Evolutionary conservation across 1,284 basidiomycete genomes (phyloP), one percentile per base, ranked within the genome.

Genomic region (Schizopora paradoxa): DNA sequence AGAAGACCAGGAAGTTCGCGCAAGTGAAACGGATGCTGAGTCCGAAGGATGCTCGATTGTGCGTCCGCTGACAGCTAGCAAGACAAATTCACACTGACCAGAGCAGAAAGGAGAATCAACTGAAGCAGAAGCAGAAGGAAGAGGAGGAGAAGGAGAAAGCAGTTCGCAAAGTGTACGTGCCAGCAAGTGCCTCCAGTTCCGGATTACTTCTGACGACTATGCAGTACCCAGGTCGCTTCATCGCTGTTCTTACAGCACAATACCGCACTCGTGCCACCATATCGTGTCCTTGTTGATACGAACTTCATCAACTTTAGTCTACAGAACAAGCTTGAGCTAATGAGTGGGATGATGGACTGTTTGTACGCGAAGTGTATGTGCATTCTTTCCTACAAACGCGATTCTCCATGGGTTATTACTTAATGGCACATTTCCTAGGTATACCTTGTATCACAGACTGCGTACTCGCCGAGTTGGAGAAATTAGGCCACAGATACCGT

Each of bases 281-380:
- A 99, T 63, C 83, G 95, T 21, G 90, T 99, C 7, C 78, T 99
- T 34, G 92, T 99, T 48, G 96, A 99, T 67, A 99, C 96, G 60
- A 99, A 99, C 66, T 99, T 99, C 61, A 98, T 99, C 76, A 99
- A 99, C 64, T 95, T 99, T 64, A 91, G 87, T 54, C 74, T 99
- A 40, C 95, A 99, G 69, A 99, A 99, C 70, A 97, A 98, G 66
- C 74, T 99, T 56, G 96, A 99, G 65, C 77, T 99, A 37, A 77
- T 98, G 16, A 85, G 89, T 59, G 93, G 91, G 11, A 98, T 99
- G 96, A 98, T 99, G 94, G 96, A 99, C 63, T 97, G 94, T 58
- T 71, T 99, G 10, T 98, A 91, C 66, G 96, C 96, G n/a, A 98
- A 99, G 71, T 95, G 94, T 95, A 58, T 53, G 87, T 69, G 16